phyloP scores from a whole-genome alignment of 1,139 yeast genomes.

The Hemisphaericaspora subhashii region DNA sequence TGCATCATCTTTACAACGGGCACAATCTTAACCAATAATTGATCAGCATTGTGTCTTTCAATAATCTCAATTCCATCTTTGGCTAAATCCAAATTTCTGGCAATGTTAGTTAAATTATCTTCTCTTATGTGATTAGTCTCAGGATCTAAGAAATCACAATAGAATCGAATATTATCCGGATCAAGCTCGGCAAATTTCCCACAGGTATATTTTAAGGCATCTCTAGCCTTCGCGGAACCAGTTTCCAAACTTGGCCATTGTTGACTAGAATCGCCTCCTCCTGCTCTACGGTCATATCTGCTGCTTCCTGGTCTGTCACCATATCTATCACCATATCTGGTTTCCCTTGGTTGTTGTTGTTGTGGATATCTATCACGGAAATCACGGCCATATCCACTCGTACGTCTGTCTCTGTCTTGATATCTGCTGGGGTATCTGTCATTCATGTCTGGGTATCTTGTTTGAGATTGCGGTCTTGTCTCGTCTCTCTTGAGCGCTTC shows the following conservation, averaged over 20 bases:
- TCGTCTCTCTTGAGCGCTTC: no score
- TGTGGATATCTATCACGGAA: no score
- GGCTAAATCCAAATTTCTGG: conserved; percentile 31
- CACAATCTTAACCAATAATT: conserved; percentile 31
- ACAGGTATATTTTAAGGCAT: conserved; percentile 25
- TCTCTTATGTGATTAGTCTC: conserved; percentile 22
- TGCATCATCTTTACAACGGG: conserved; percentile 35
- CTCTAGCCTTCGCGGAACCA: conserved; percentile 25
- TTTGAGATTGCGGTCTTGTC: no score
- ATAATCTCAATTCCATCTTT: conserved; percentile 32
- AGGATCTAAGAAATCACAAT: conserved; percentile 24
- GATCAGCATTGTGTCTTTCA: conserved; percentile 18
- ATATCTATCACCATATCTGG: no score
- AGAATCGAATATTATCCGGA: background rate
- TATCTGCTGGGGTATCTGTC: no score
- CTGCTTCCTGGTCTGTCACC: no score
- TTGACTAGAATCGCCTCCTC: no score
- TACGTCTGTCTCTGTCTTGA: no score
- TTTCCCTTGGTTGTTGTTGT: no score
- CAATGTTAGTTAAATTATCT: conserved; percentile 29
- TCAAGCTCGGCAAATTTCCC: background rate
- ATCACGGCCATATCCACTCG: no score
- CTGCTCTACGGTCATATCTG: no score
- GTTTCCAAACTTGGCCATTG: no score
- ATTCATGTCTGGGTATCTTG: background rate